Percentiles rank a stretch among this genome's conserved stretches.
phyloP scores from a whole-genome alignment of 306 rosid genomes.

The Corylus heterophylla region DNA sequence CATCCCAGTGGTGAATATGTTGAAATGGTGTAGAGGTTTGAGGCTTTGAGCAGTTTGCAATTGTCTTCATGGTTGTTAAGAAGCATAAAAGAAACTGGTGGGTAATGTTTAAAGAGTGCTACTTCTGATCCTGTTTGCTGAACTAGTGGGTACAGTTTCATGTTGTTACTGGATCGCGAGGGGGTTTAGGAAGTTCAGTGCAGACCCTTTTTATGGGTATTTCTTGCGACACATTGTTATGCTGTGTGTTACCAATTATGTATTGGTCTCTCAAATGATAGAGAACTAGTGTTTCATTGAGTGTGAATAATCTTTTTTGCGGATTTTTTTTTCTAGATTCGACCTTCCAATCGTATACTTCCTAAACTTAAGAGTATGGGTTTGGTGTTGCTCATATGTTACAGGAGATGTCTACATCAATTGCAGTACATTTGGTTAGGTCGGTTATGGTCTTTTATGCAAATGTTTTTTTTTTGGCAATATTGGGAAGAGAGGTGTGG shows the following conservation, averaged over 20 bases:
- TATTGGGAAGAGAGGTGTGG: not conserved
- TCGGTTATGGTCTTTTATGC: not conserved
- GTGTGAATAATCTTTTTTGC: not conserved
- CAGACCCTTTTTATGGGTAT: slow-evolving; percentile 1
- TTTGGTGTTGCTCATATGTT: too few relatives aligned
- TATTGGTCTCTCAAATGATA: slow-evolving; percentile 11
- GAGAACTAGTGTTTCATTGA: not conserved
- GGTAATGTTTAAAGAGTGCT: not conserved
- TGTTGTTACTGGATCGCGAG: slow-evolving; percentile 7
- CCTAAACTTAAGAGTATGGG: not conserved
- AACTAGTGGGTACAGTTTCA: not conserved
- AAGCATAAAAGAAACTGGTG: not conserved
- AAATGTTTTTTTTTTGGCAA: not conserved
- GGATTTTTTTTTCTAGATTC: not conserved
- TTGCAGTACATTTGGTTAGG: not conserved
- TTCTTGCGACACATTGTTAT: not conserved
- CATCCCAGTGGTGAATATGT: not conserved
- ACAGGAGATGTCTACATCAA: not conserved
- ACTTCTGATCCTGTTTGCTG: slow-evolving; percentile 1
- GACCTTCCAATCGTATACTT: not conserved
- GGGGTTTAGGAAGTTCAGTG: slow-evolving; percentile 23
- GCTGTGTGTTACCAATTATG: not conserved
- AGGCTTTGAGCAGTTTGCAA: not conserved
- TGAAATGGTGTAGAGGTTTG: not conserved
- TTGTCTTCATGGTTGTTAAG: not conserved